These are phyloP conservation scores for Aspergillus bridgeri DNA, from an alignment of 495 filamentous ascomycete genomes.

Conservation along the genomic window DNA sequence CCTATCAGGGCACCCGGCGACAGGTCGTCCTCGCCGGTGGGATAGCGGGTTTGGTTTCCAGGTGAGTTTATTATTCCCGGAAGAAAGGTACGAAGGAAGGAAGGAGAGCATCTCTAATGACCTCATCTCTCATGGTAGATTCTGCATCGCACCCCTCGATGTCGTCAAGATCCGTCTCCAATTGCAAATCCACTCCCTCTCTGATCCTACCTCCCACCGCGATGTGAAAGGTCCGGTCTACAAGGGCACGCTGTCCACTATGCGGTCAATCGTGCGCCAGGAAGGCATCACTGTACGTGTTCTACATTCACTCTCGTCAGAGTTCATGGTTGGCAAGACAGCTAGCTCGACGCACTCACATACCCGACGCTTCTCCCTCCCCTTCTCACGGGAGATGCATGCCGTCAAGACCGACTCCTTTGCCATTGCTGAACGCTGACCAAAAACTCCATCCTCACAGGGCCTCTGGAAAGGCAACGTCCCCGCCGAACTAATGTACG, in stretches of 20 bases:
- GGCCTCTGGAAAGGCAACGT: constrained; percentile 98
- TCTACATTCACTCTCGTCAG: background rate
- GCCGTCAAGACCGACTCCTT: too few species aligned
- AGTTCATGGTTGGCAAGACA: too few species aligned
- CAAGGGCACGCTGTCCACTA: constrained; percentile 74
- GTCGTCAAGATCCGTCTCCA: constrained; percentile 97
- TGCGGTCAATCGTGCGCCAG: constrained; percentile 66
- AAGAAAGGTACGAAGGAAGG: too few species aligned
- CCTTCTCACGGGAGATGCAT: too few species aligned
- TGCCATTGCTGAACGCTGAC: background rate
- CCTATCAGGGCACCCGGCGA: constrained; percentile 65
- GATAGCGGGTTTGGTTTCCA: constrained; percentile 82
- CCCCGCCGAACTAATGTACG: constrained; percentile 89
- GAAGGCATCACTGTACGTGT: constrained; percentile 71
- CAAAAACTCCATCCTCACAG: constrained; percentile 21
- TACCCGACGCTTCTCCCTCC: too few species aligned
- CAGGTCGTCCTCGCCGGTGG: constrained; percentile 85
- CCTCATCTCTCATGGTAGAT: constrained; percentile 41
- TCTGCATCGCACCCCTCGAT: constrained; percentile 88
- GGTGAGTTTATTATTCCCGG: constrained; percentile 41
- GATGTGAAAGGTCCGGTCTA: constrained; percentile 62
- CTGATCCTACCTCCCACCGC: constrained; percentile 56
- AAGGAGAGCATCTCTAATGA: too few species aligned
- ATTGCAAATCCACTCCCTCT: constrained; percentile 77
- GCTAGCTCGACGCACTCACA: too few species aligned